Base-by-base conservation (phyloP, 2,329 filamentous ascomycete species). In the Juglanconis oblonga region DNA sequence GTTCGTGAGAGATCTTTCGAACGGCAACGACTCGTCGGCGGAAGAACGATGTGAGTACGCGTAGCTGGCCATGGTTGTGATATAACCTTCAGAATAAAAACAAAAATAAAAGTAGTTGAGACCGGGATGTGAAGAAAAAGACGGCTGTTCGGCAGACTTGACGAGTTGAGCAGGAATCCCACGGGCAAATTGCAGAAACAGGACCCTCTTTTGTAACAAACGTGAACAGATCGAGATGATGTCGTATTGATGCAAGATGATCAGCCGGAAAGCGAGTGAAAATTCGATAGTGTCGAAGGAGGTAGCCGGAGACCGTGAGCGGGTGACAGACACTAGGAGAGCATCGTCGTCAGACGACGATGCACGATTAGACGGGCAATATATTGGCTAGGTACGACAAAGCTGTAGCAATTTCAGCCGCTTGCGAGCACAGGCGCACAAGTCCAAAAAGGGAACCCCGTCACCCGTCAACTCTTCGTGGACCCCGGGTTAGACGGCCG, bases 1-100 rank as follows among this genome's bases (percentile, higher is more conserved):
- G 17, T 47, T 61, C 38, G 66, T 64, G 9, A 64, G 66, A 2
- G 67, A 68, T 47, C 47, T 54, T 5, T 42, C 54, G 14, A 57
- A 60, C 13, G 52, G 48, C 24, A 65, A 65, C n/a, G 61, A 62
- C 35, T 36, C 31, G 33, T 40, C 45, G 32, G 61, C 48, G 13
- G 57, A 62, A 24, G 44, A 31, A 24, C 24, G 31, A 32, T 52
- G 59, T 33, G 61, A 62, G 24, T 56, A 51, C 9, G 57, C 55
- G 57, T 62, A 64, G 61, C 49, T 57, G 29, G 62, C 65, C 63
- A 64, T 64, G 38, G 14, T 47, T 33, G 57, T 24, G 2, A 55
- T 32, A 24, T 44, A 49, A 10, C 24, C 36, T 24, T 24, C 24
- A 24, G 24, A 24, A 24, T 24, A 24, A 24, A 24, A 24, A 17